Conservation (phyloP, 2,329 filamentous ascomycete genomes). For the Venturia nashicola region DNA sequence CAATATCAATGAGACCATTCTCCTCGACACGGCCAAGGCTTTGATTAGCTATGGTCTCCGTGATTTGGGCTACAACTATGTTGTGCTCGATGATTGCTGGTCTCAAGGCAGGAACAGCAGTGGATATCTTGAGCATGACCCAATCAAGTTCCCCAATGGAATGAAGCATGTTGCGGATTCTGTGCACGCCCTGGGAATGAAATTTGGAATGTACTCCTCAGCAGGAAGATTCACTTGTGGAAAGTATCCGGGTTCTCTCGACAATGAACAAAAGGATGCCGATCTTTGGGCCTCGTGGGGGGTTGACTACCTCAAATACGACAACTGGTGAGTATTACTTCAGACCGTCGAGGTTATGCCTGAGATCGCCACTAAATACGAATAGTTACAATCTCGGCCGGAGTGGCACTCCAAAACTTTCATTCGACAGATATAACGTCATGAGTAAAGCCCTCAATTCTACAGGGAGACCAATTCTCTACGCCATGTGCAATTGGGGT, state of each 20-base stretch:
- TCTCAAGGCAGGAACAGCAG: constrained; percentile 31
- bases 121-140: constrained; percentile 26
- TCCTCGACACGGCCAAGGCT: constrained; percentile 34
- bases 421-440: constrained; percentile 34
- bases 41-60: constrained; percentile 34
- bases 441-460: constrained; percentile 37
- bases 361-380: neutral
- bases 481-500: constrained; percentile 40
- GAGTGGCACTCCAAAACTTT: constrained; percentile 33
- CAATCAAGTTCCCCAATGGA: constrained; percentile 29
- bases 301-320: constrained; percentile 39
- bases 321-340: constrained; percentile 32
- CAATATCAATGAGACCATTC: constrained; percentile 32
- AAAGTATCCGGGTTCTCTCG: constrained; percentile 31
- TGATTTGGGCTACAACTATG: constrained; percentile 38
- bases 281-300: constrained; percentile 39
- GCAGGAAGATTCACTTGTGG: constrained; percentile 33
- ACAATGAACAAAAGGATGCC: constrained; percentile 41
- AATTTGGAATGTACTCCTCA: constrained; percentile 41
- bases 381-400: constrained; percentile 37
- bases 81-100: constrained; percentile 44
- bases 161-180: constrained; percentile 35
- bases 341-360: neutral
- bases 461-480: constrained; percentile 33
- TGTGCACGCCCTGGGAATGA: constrained; percentile 35